Evolutionary conservation across 2,329 filamentous ascomycete genomes (phyloP), one percentile per base, ranked within the genome.

Genomic region (Xylariaceae sp.): DNA sequence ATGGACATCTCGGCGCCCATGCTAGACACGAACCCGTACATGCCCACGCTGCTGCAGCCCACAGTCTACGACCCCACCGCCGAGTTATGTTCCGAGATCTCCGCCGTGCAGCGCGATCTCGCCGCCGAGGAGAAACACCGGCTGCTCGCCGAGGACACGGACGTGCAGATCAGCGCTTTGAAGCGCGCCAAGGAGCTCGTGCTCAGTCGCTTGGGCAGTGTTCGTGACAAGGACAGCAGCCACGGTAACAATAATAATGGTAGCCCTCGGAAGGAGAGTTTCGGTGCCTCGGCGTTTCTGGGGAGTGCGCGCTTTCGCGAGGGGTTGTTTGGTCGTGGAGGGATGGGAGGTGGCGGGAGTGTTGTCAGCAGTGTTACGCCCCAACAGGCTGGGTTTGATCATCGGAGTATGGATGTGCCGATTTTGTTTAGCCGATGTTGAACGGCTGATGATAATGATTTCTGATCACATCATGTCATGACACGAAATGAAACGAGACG

Each of bases 141-240:
- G 10, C 68, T 73, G 36, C 67, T 82, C 20, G 80, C 79, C 17
- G 75, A 83, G 51, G 78, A 83, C 54, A 69, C 74, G 3, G 73
- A 72, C 7, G 73, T 76, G 43, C 73, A 80, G 45, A 69, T 69
- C 4, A 75, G 69, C 53, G 77, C 79, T 8, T 66, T 85, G 40
- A 71, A 73, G 56, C 75, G 76, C 47, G 81, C 80, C 25, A 80
- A 78, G 59, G 77, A 80, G 51, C 76, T 77, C 1, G 79, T 85
- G 11, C 65, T 84, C 44, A 72, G 69, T 49, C 81, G 81, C 55
- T 70, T 84, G 40, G 75, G 71, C 55, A 71, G 71, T 44, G 76
- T 74, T 20, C 43, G 47, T 33, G 32, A 44, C 42, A 40, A 56
- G 49, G 65, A 59, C 47, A 64, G 62, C 43, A 58, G 58, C 35